Base-by-base conservation (phyloP, 108 stramenopile genomes). In the Cylindrotheca fusiformis region DNA sequence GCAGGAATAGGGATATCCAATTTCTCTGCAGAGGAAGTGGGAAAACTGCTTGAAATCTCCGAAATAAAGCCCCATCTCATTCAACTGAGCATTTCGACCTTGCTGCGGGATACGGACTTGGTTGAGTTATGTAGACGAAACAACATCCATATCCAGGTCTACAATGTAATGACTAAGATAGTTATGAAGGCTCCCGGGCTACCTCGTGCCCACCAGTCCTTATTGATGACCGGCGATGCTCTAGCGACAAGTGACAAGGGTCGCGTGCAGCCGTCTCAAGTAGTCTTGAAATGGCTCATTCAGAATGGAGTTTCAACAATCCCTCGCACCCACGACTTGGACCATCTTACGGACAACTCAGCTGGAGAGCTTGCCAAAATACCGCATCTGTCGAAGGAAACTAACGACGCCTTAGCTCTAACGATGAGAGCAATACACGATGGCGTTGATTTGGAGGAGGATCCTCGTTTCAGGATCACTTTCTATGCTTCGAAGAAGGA, bases 1-100 rank as follows among this genome's bases (percentile, higher is more conserved):
- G 76, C 67, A 18, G 70, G 76, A 41, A 91, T 91, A 31, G 90
- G 90, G 4, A 73, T 91, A 26, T 85, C 83, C 32, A 91, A 91
- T 55, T 91, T 91, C 58, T 72, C 71, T 8, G 4, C 55, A 8
- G 67, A 83, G 8, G 85, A 88, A 55, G 53, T 88, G 70, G 72
- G 62, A 26, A 68, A 52, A 25, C 56, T 91, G 12, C n/a, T 76
- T 28, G 51, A 65, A 24, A 52, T 53, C 14, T 52, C 77, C 20
- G 27, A 58, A n/a, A 46, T 82, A 6, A 24, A n/a, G 31, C 90
- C 90, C 19, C 81, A 85, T 41, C 31, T 91, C 2, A 63, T 68
- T 44, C 90, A 91, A 65, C 58, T 75, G 17, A 86, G 88, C 58
- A 58, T 82, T 12, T 91, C 86, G 87, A 18, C 48, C 26, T 54